Conservation (phyloP, 305 asterid genomes). For the Solanum hybrid region DNA sequence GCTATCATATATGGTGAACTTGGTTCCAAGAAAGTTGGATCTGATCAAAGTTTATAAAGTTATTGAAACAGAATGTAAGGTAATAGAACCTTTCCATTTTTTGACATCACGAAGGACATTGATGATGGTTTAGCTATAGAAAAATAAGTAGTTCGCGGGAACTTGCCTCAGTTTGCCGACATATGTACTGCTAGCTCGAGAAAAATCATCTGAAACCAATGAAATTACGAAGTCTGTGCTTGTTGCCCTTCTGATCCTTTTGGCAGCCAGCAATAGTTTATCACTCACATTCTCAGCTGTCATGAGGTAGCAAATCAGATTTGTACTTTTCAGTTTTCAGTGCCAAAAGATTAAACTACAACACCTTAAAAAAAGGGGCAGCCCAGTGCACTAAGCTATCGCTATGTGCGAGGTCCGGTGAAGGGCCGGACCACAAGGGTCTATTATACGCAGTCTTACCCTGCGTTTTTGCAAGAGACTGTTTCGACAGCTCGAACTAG, state of each 20-base stretch:
- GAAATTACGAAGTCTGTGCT: conserved; percentile 46
- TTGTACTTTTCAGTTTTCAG: no score
- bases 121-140: no score
- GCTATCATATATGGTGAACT: conserved; percentile 15
- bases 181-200: conserved; percentile 40
- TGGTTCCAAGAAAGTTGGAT: conserved; percentile 21
- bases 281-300: conserved; percentile 36
- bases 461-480: not conserved
- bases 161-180: conserved; percentile 53
- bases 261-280: conserved; percentile 53
- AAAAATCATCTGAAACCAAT: conserved; percentile 46
- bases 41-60: no score
- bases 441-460: not conserved
- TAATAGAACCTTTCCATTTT: no score
- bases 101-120: no score
- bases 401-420: not conserved
- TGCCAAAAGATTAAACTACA: no score
- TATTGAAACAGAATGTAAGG: no score
- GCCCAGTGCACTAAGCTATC: not conserved
- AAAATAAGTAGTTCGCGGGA: not conserved
- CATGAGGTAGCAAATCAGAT: no score
- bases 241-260: conserved; percentile 44
- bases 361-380: not conserved
- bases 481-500: not conserved
- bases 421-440: not conserved